Conservation (phyloP, 2,329 filamentous ascomycete genomes). For the Grosmannia penicillata region DNA sequence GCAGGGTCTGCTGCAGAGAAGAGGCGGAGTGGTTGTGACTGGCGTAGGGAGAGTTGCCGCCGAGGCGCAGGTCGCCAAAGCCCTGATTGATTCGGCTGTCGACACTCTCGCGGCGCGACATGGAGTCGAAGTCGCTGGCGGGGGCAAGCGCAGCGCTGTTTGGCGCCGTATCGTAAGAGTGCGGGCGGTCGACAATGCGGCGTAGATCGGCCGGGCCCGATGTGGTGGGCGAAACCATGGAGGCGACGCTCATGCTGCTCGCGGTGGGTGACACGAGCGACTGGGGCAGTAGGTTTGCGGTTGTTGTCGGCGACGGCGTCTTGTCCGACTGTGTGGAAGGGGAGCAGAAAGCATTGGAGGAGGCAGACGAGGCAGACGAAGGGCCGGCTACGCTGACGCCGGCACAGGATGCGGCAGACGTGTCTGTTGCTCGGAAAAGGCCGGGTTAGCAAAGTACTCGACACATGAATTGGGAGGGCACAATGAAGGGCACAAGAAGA, state of each 20-base stretch:
- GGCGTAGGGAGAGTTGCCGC: constrained; percentile 56
- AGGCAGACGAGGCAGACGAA: constrained; percentile 18
- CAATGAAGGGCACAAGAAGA: no score
- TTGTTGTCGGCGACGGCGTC: constrained; percentile 45
- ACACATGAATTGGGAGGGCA: no score
- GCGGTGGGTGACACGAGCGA: constrained; percentile 39
- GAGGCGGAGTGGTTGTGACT: constrained; percentile 64
- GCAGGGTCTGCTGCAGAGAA: constrained; percentile 57
- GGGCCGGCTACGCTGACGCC: constrained; percentile 21
- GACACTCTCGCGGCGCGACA: constrained; percentile 59
- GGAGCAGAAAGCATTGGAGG: constrained; percentile 5
- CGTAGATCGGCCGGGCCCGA: constrained; percentile 26
- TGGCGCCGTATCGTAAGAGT: constrained; percentile 24
- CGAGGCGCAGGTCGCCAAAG: constrained; percentile 55
- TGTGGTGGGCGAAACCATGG: constrained; percentile 48
- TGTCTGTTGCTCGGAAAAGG: constrained; percentile 11
- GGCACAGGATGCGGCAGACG: constrained; percentile 30
- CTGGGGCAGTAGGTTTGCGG: constrained; percentile 32
- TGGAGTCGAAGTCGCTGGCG: constrained; percentile 10
- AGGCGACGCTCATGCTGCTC: constrained; percentile 50
- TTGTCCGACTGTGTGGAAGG: constrained; percentile 28
- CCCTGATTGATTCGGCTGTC: constrained; percentile 64
- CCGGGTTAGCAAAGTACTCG: neutral
- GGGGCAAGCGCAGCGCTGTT: constrained; percentile 13
- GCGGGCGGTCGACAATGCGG: constrained; percentile 25